A percentile compares a stretch with the other conserved stretches of the same genome.
phyloP scores from a whole-genome alignment of 768 basidiomycete genomes.

The Lactarius evosmus region DNA sequence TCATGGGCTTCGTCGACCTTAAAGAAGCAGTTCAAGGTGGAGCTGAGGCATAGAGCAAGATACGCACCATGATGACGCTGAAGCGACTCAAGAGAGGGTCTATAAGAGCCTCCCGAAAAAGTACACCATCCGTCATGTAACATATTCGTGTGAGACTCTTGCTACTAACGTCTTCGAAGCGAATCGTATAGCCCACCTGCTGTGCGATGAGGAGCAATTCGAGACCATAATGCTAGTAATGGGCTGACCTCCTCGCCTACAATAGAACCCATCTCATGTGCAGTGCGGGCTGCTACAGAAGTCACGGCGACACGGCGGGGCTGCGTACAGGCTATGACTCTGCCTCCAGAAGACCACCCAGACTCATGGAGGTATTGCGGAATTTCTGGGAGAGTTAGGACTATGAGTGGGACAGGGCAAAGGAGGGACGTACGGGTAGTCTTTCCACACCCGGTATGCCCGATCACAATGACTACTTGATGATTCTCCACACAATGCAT shows the following conservation, averaged over 20 bases:
- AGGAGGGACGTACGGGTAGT: slow-evolving; percentile 74
- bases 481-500: slow-evolving; percentile 81
- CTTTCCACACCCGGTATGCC: slow-evolving; percentile 96
- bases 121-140: slow-evolving; percentile 98
- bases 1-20: slow-evolving; percentile 99
- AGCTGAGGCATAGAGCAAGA: background rate
- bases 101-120: slow-evolving; percentile 89
- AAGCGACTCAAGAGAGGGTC: slow-evolving; percentile 91
- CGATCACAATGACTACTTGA: slow-evolving; percentile 84
- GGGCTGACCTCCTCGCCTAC: slow-evolving; percentile 80
- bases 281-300: slow-evolving; percentile 87
- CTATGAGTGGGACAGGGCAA: background rate
- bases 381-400: slow-evolving; percentile 54
- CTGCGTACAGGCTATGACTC: slow-evolving; percentile 89
- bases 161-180: slow-evolving; percentile 90
- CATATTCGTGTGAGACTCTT: slow-evolving; percentile 84
- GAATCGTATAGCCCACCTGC: slow-evolving; percentile 95
- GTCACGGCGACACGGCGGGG: slow-evolving; percentile 93
- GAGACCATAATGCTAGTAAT: slow-evolving; percentile 79
- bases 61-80: slow-evolving; percentile 88
- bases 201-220: slow-evolving; percentile 78
- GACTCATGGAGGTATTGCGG: slow-evolving; percentile 93
- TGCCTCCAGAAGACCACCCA: slow-evolving; percentile 84
- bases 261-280: slow-evolving; percentile 83
- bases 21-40: background rate